Conservation (phyloP, 768 basidiomycete genomes). For the Tylopilus plumbeoviolaceoides region DNA sequence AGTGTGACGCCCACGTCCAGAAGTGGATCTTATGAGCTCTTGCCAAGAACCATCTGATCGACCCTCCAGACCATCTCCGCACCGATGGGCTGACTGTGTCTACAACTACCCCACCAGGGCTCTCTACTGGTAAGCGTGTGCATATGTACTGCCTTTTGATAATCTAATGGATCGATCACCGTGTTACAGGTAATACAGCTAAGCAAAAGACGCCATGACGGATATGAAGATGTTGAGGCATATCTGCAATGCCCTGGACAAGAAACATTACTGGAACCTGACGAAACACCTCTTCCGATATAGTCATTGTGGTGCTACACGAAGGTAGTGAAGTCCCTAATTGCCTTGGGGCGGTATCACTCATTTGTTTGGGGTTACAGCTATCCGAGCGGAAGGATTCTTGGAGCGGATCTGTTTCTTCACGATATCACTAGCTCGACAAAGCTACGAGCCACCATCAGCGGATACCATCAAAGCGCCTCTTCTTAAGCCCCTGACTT, state of each 20-base stretch:
- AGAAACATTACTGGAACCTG: too few species aligned
- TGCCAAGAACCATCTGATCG: conserved; percentile 43
- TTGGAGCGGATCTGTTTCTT: conserved; percentile 31
- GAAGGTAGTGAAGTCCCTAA: conserved; percentile 17
- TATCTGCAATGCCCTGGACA: too few species aligned
- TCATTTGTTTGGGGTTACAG: too few species aligned
- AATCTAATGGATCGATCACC: conserved; percentile 2
- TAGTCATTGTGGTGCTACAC: conserved; percentile 26
- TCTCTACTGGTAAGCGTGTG: conserved; percentile 29
- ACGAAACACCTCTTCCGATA: too few species aligned
- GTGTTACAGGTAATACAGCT: conserved; percentile 21
- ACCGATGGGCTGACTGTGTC: conserved; percentile 19
- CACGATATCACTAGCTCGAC: conserved; percentile 7
- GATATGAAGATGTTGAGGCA: too few species aligned
- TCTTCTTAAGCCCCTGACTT: neutral
- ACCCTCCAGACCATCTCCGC: conserved; percentile 32
- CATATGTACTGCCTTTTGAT: neutral
- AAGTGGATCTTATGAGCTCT: conserved; percentile 30
- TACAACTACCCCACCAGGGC: too few species aligned
- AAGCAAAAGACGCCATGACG: conserved; percentile 12
- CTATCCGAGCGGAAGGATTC: conserved; percentile 25
- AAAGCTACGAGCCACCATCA: neutral
- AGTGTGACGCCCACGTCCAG: too few species aligned
- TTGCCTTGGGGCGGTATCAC: too few species aligned
- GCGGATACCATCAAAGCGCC: neutral